A percentile compares a stretch with the other conserved stretches of the same genome.
phyloP scores from a whole-genome alignment of 2,329 filamentous ascomycete genomes.

The Huntiella savannae region DNA sequence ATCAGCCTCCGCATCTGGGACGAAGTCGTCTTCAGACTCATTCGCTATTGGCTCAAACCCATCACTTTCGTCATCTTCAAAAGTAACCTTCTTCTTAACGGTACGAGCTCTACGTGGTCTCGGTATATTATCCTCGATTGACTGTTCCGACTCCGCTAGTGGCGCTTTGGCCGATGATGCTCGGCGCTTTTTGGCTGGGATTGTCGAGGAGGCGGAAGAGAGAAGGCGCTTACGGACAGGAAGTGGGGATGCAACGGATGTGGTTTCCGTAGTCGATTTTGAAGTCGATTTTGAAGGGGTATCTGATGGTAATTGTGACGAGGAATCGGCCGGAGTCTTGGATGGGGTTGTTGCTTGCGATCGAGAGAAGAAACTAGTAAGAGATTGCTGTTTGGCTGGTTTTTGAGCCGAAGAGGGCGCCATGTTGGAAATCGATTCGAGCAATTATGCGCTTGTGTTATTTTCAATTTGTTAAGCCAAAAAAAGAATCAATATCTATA shows the following conservation, averaged over 20 bases:
- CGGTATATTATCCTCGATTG: too few relatives aligned
- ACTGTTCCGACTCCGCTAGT: too few relatives aligned
- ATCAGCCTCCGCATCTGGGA: background rate
- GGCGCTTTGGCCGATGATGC: background rate
- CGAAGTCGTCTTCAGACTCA: background rate
- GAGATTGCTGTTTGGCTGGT: slow-evolving; percentile 54
- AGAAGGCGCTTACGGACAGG: slow-evolving; percentile 13
- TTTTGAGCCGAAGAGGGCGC: slow-evolving; percentile 19
- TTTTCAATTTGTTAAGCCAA: too few relatives aligned
- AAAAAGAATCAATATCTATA: too few relatives aligned
- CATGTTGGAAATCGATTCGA: slow-evolving; percentile 14
- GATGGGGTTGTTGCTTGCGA: slow-evolving; percentile 22
- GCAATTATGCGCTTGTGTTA: background rate
- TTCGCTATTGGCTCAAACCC: background rate
- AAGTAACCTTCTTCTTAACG: background rate
- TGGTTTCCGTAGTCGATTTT: slow-evolving; percentile 8
- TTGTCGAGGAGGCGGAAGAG: slow-evolving; percentile 13
- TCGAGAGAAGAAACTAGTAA: slow-evolving; percentile 70
- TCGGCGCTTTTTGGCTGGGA: slow-evolving; percentile 10
- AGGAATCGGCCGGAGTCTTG: background rate
- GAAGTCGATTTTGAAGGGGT: background rate
- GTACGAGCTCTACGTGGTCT: too few relatives aligned
- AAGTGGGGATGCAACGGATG: slow-evolving; percentile 16
- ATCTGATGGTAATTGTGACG: too few relatives aligned
- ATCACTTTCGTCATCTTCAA: slow-evolving; percentile 3